Base-by-base conservation (phyloP, 2,329 filamentous ascomycete species). In the Calonectria multiphialidica region DNA sequence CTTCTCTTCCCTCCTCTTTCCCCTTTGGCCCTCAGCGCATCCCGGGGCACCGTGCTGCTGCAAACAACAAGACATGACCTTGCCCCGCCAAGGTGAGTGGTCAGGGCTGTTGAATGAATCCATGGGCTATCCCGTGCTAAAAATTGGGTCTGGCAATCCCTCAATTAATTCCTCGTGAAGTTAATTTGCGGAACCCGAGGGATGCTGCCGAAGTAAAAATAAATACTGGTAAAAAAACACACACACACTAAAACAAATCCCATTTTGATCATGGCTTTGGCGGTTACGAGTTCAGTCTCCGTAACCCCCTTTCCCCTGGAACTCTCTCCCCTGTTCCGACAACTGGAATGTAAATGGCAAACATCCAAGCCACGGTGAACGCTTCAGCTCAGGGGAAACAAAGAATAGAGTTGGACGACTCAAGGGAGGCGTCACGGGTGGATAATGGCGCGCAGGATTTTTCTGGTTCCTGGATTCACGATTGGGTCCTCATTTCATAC, bases 151-250 rank as follows among this genome's bases (percentile, higher is more conserved):
- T 47, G 45, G 44, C 33, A 53, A 62, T 68, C 66, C 66, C 35
- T 50, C 50, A 68, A 68, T 61, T 59, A 62, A 61, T 50, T 47
- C 28, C 25, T 42, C 42, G 30, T 57, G 55, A 50, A 45, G 59
- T 35, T 59, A 47, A 70, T 70, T 64, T 64, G 47, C 67, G 49
- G 40, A 30, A 57, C 21, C 67, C 40, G 67, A 57, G 59, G 47
- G 57, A 44, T 57, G 12, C 33, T 57, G 30, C 50, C 50, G 33
- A 57, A 57, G 3, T 40, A 57, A 57, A 55, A 57, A 57, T 57
- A 57, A 57, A 40, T 57, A 12, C 33, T 25, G 10, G 15, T 57
- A n/a, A 15, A 23, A 57, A 55, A 57, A 23, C n/a, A 28, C 28
- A 25, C 23, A 37, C 30, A 18, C 18, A 40, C 13, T 12, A 23